Evolutionary conservation across 2,329 filamentous ascomycete species (phyloP), one percentile per base, ranked within the genome.

Genomic region (Penicillium fuscoglaucum): DNA sequence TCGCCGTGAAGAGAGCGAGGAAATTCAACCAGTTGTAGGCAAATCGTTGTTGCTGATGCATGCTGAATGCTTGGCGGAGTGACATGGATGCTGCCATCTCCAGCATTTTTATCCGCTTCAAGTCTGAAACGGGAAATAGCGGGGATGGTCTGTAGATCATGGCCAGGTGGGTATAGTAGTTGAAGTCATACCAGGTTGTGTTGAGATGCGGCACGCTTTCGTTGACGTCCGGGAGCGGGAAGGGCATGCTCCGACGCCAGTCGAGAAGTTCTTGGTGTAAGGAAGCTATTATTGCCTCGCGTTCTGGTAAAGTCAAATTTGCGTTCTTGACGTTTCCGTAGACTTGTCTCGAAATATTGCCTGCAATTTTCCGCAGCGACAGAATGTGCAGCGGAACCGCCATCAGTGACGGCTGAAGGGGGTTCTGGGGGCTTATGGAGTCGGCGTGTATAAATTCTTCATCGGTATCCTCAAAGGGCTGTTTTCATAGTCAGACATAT

Each of bases 151-250:
- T 68, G 61, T 81, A 80, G 4, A 81, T 65, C 67, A 79, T 75
- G 13, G 74, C 74, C 1, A 80, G 63, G 49, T 81, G 79, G 0
- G 74, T 78, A 60, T 80, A 80, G 62, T 78, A 81, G 63, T 81
- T 81, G 45, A 80, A 74, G 53, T 81, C 79, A 61, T 77, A 81
- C 79, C 79, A 81, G 55, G 66, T 74, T 8, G 71, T 78, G 41
- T 66, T 76, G 3, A 80, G 66, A 55, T 81, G 79, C 1, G 79
- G 79, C 1, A 81, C 78, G 9, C 69, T 68, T 6, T 68, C 69
- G 61, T 74, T 66, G 24, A 72, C 58, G 28, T 78, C 73, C 0
- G 77, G 76, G 0, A 80, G 64, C 1, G 78, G 78, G 50, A 79
- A 80, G 0, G 77, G 78, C 76, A 79, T 79, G 55, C 64, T 72